Base-by-base conservation (phyloP, 495 filamentous ascomycete species). In the Schizothecium vesticola region DNA sequence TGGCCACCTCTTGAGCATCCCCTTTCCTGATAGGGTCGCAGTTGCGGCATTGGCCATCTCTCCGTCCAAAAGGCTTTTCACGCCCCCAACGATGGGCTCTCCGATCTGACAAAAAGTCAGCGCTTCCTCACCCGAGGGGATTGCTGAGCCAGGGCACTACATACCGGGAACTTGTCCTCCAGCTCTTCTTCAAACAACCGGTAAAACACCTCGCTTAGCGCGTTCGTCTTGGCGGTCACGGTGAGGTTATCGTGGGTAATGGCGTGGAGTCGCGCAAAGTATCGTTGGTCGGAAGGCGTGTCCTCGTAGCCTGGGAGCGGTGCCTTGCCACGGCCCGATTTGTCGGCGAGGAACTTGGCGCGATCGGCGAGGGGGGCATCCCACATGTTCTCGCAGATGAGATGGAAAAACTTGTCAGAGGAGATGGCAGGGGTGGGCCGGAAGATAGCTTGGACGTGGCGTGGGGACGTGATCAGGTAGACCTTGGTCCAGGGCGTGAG, bases 31-130 rank as follows among this genome's bases (percentile, higher is more conserved):
- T 4, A 73, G 29, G 0, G 73, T 43, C 6, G 59, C 25, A 11
- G 63, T 64, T 3, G 70, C 69, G 7, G 63, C 66, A 4, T 66
- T 56, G 26, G 63, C 61, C 69, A 75, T 70, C 7, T 69, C 51
- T 3, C 29, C 7, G 21, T 64, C 29, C 7, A 74, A 12, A 33
- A 70, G 66, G 22, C 66, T 19, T 12, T 64, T 56, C 5, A 75
- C 36, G 23, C 61, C 13, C 1, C 64, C 28, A 12, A 56, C 51
- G 1, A 26, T 61, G 67, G 56, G 69, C 57, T 71, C 16, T 51
- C 43, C 43, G 19, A 51, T 51, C 43, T 51, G 43, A 2, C 5
- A 51, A 51, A 8, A 28, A 2, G 2, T 51, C 43, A 51, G 43
- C 16, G 7, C 43, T n/a, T 33, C 43, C 0, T 6, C 4, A 19